Evolutionary conservation across 768 basidiomycete genomes (phyloP), one percentile per base, ranked within the genome.

Genomic region (Lactifluus volemus): DNA sequence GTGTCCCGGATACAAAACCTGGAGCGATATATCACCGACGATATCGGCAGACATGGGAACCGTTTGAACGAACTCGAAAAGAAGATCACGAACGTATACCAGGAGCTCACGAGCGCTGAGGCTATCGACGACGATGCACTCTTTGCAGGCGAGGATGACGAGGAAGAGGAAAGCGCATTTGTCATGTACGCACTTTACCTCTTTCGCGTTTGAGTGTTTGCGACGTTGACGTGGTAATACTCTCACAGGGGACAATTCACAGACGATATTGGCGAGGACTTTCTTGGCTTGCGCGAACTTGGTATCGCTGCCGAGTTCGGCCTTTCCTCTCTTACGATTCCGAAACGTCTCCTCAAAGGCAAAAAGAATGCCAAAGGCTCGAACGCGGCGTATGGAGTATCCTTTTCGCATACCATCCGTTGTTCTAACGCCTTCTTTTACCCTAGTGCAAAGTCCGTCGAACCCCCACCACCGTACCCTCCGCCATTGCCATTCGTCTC

Each of bases 231-330:
- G 30, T 51, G 12, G 11, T 47, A 50, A 45, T 59, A 36, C 11
- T 41, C 17, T 10, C 32, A 2, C 68, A 89, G 87, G 69, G 93
- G 93, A 55, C 88, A 90, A 68, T 93, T 96, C 71, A 86, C 91
- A 0, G 90, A 92, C 53, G 78, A 84, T 15, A 79, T 95, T 15
- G 94, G 93, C 36, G 93, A 94, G 67, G 95, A 98, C 71, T 96
- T 95, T 74, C 81, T 98, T 12, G 95, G 95, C 11, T 78, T 98
- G 30, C 81, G 84, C 53, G 92, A 89, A 68, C 75, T 93, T 48
- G 95, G 94, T 34, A 91, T 97, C 53, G 93, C 92, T 21, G 81
- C 81, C 47, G 95, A 97, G 68, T 79, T 89, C 53, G 91, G 90
- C 14, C 75, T 96, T 62, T 81, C 86, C 15, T 86, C 81, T 65